Base-by-base conservation (phyloP, 2,329 filamentous ascomycete species). In the Microsporum canis region DNA sequence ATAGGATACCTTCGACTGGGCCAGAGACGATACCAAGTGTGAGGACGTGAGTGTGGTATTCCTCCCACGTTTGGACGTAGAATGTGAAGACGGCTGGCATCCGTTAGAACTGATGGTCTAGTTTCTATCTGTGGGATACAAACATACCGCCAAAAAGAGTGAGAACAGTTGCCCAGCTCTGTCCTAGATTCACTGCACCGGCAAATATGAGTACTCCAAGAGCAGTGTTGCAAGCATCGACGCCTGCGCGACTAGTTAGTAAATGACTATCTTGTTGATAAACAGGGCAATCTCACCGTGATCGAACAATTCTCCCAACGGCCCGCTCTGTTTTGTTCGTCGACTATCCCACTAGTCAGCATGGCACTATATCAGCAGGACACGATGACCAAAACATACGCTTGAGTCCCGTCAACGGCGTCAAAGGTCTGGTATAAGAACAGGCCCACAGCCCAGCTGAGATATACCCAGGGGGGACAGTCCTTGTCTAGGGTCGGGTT, bases 401-500 rank as follows among this genome's bases (percentile, higher is more conserved):
- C 94, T 74, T 99, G 94, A 34, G 88, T 83, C 59, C 94, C 94
- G 75, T 99, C 94, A 31, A 97, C 91, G 1, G 92, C 94, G 76
- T 99, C 94, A 76, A 99, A 96, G 1, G 92, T 97, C 82, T 99
- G 94, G 76, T 99, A 99, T 58, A 97, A 75, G 73, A 97, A 96
- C 66, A 99, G 77, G 1, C 94, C 94, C 36, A 88, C 75, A 3
- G 91, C 87, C 89, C 91, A 99, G 69, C 85, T 88, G 66, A 87
- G 88, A 79, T 99, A 99, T 14, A 99, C 92, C 94, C 94, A 99
- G 1, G 84, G 73, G 7, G 94, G 94, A 72, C 92, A 97, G 73
- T 99, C 89, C 74, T 89, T 87, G 75, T 97, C 91, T 56, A 99
- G 82, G 0, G 84, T 88, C n/a, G 94, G 94, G 68, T 89, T 94